These are phyloP conservation scores for Talaromyces piceae DNA, from an alignment of 2,329 filamentous ascomycete species.

Conservation along the genomic window DNA sequence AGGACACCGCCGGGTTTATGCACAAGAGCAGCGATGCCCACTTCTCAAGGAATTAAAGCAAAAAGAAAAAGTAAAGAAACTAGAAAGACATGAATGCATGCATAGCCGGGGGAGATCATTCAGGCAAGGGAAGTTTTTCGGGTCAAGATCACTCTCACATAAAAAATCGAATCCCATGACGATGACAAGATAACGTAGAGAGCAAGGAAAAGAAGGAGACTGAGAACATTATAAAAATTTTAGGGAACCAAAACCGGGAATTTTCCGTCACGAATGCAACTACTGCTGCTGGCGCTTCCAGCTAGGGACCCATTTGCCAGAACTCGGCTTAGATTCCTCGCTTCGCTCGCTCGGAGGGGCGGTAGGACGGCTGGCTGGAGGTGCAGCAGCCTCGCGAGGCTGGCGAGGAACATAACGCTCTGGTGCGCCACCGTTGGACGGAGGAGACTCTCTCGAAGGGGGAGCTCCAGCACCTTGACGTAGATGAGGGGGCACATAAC, in stretches of 20 bases:
- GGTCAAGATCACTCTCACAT: background rate
- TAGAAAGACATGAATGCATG: background rate
- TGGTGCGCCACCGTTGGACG: constrained; percentile 8
- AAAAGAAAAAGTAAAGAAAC: background rate
- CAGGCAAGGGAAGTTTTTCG: background rate
- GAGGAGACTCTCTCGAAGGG: constrained; percentile 20
- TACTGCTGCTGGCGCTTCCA: constrained; percentile 29
- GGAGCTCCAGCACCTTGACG: constrained; percentile 26
- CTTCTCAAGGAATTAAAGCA: background rate
- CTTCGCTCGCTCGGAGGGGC: constrained; percentile 18
- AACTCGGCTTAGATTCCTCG: constrained; percentile 20
- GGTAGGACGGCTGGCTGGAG: constrained; percentile 14
- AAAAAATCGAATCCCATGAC: background rate
- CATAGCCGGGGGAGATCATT: background rate
- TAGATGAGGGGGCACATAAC: constrained; percentile 36
- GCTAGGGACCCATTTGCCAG: constrained; percentile 27
- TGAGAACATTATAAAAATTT: constrained; percentile 1
- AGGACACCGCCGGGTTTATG: background rate
- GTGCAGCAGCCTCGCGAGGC: constrained; percentile 19
- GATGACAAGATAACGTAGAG: background rate
- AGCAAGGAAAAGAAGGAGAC: background rate
- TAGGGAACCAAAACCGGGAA: background rate
- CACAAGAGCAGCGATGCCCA: constrained; percentile 1
- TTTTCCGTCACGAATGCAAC: constrained; percentile 18
- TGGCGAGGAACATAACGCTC: constrained; percentile 8